These are phyloP conservation scores for Colletotrichum tamarilloi DNA, from an alignment of 2,329 filamentous ascomycete species.

Conservation along the genomic window DNA sequence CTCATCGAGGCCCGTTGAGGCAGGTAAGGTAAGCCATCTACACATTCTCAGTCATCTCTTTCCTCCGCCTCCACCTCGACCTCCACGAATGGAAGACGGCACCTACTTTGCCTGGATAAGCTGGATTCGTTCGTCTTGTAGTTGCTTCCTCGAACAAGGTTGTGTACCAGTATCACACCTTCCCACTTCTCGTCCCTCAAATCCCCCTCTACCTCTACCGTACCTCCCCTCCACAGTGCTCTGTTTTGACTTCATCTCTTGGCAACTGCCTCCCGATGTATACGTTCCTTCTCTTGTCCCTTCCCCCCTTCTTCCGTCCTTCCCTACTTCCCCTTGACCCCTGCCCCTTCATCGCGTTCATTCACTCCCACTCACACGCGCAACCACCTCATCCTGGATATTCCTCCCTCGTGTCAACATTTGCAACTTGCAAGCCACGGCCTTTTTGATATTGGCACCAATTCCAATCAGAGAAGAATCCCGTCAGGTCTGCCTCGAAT, in stretches of 20 bases:
- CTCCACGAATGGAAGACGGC: neutral
- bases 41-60: neutral
- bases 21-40: neutral
- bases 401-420: neutral
- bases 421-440: neutral
- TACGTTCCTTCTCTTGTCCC: neutral
- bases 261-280: neutral
- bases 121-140: no score
- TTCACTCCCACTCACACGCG: neutral
- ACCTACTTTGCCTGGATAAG: neutral
- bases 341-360: neutral
- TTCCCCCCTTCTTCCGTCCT: neutral
- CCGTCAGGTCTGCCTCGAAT: neutral
- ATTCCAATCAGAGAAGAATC: neutral
- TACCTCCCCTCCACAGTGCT: conserved; percentile 2
- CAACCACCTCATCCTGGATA: neutral
- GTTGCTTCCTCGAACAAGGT: no score
- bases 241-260: conserved; percentile 33
- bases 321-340: neutral
- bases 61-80: neutral
- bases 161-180: no score
- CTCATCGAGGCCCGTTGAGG: neutral
- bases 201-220: neutral
- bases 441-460: neutral
- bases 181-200: neutral